Percentiles rank a stretch among this genome's conserved stretches.
Evolutionary conservation across 2,329 filamentous ascomycete genomes (phyloP).

Genomic region (Ceratocystis harringtonii): DNA sequence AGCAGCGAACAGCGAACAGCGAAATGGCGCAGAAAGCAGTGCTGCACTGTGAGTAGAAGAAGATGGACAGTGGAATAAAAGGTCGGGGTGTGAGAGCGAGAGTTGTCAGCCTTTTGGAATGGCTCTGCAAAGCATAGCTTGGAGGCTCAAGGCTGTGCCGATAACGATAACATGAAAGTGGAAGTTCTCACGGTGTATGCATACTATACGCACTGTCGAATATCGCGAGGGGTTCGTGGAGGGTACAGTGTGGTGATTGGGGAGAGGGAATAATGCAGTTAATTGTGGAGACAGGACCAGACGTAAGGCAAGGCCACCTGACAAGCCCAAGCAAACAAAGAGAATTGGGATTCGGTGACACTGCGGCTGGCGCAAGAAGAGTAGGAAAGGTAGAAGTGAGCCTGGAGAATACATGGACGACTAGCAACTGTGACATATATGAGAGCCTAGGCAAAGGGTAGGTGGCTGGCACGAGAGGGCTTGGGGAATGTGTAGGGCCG

Average conservation of each 20-base stretch:
- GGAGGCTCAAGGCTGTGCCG: slow-evolving; percentile 3
- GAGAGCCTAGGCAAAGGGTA: too few species aligned
- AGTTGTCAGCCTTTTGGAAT: neutral
- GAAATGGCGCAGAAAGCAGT: neutral
- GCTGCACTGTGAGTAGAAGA: neutral
- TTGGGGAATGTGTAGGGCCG: too few species aligned
- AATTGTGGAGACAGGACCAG: too few species aligned
- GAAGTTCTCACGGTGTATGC: neutral
- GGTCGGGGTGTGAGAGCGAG: neutral
- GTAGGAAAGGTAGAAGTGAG: neutral
- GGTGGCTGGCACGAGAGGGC: too few species aligned
- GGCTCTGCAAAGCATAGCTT: neutral
- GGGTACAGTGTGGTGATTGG: neutral
- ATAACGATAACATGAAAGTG: neutral
- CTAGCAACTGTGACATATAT: neutral
- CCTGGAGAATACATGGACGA: neutral
- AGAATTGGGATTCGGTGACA: neutral
- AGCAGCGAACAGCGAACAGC: neutral
- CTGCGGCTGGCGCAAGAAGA: neutral
- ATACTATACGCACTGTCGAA: neutral
- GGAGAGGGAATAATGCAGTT: neutral
- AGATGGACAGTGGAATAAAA: neutral
- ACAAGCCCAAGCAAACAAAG: neutral
- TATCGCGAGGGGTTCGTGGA: neutral
- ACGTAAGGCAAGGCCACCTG: neutral